Base-by-base conservation (phyloP, 148 eudicot genomes). In the Chenopodium berlandieri region DNA sequence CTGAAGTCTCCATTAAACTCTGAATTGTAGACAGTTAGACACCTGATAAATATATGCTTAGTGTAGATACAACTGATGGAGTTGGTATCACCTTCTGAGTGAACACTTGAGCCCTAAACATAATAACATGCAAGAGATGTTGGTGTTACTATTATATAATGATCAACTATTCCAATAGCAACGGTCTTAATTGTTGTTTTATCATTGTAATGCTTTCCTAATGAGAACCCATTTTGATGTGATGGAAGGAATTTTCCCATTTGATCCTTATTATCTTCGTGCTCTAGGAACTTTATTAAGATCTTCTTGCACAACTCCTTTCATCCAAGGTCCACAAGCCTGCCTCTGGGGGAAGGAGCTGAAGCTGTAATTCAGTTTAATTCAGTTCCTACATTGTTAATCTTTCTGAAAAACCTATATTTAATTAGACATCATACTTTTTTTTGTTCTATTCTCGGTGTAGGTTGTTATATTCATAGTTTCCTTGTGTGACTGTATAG, bases 401-500 rank as follows among this genome's bases (percentile, higher is more conserved):
- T 48, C 12, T 73, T 67, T 27, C 40, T 67, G 71, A 10, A 67
- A 22, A 67, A 25, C 19, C 16, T 67, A 3, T 25, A 12, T 30
- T 67, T 16, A 11, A 67, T 67, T 6, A 40, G 44, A 40, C 44
- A 69, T 32, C 46, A 19, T 72, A n/a, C 47, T 0, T 72, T 9
- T 72, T 20, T 40, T 40, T 7, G 9, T 10, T 1, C 27, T 17
- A 23, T 73, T 25, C 4, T 13, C 20, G 12, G 8, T 48, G 9
- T 73, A 73, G 76, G 76, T 4, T 73, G 50, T 72, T 2, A 27
- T 69, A 66, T 75, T 69, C 48, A 30, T 52, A 62, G 68, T 78
- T 17, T 71, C 19, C 19, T 23, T 78, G 72, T n/a, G 34, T 80
- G 16, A 78, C 70, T 64, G 20, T 83, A 60, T 71, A 96, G 99